Base-by-base conservation (phyloP, 352 stramenopile genomes). In the Phytophthora syringae region DNA sequence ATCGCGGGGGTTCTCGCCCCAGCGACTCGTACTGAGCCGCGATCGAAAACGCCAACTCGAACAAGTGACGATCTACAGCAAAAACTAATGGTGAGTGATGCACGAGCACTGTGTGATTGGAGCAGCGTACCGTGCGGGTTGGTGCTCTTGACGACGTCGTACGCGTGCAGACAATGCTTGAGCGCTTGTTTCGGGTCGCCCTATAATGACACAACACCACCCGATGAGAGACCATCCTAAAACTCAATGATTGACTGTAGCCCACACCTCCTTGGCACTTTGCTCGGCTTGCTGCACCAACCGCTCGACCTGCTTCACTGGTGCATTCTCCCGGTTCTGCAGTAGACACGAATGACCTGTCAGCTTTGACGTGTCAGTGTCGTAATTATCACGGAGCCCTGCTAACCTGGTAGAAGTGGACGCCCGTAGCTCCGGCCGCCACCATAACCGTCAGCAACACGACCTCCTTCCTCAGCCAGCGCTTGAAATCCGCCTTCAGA, bases 31-130 rank as follows among this genome's bases (percentile, higher is more conserved):
- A 92, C 67, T 93, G 86, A 22, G 86, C 84, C 18, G 86, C 84
- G 28, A 94, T 89, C 10, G 78, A 61, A 37, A 94, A 93, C 20
- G 84, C 82, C 13, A 94, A 49, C 64, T 92, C 82, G 44, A 93
- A 92, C 72, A 93, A 74, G 51, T 93, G 86, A 0, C 79, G 81
- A 64, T 94, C 86, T 94, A 45, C 6, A 25, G 39, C 40, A 47
- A 22, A 7, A 12, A n/a, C 20, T 20, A 21, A 12, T 16, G 15
- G 21, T 56, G 15, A 63, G 34, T 50, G 1, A 25, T 22, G 21
- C n/a, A n/a, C 47, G 10, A 25, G n/a, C 36, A n/a, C 12, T 37
- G 5, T 6, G 16, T 7, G 3, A 9, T 44, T 43, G 12, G 10
- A 57, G 34, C 34, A 34, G 45, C 50, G 18, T 18, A 94, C 86